phyloP scores from a whole-genome alignment of 1,284 basidiomycete species.

The Lignosus rhinocerotis region DNA sequence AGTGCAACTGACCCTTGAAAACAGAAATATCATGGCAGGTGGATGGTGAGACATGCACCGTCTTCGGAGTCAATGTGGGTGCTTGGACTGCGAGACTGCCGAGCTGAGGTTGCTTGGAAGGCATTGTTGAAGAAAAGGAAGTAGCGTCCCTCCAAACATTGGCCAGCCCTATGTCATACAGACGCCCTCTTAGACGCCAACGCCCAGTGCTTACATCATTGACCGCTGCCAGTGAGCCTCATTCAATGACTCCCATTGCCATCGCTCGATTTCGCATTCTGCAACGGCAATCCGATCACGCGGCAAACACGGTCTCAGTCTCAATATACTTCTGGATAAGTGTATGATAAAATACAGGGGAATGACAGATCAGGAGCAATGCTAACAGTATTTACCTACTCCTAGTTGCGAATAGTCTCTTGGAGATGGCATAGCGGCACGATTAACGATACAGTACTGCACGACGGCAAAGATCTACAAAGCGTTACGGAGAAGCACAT shows the following conservation, averaged over 20 bases:
- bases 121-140: slow-evolving; percentile 35
- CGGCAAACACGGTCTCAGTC: background rate
- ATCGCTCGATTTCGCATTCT: background rate
- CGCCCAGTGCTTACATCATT: slow-evolving; percentile 16
- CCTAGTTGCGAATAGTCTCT: background rate
- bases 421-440: background rate
- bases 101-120: slow-evolving; percentile 53
- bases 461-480: background rate
- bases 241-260: slow-evolving; percentile 5
- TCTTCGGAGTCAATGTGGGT: slow-evolving; percentile 56
- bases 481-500: background rate
- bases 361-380: background rate
- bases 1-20: slow-evolving; percentile 70
- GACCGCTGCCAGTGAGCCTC: background rate
- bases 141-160: background rate
- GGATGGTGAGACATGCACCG: slow-evolving; percentile 63
- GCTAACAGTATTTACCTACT: background rate
- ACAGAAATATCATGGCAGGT: slow-evolving; percentile 80
- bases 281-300: slow-evolving; percentile 8
- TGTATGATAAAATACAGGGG: slow-evolving; percentile 12
- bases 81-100: slow-evolving; percentile 71
- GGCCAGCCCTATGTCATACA: background rate
- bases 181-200: slow-evolving; percentile 6
- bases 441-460: slow-evolving; percentile 7
- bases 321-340: background rate